Evolutionary conservation across 306 rosid genomes (phyloP).

Genomic region (Lagenaria siceraria): DNA sequence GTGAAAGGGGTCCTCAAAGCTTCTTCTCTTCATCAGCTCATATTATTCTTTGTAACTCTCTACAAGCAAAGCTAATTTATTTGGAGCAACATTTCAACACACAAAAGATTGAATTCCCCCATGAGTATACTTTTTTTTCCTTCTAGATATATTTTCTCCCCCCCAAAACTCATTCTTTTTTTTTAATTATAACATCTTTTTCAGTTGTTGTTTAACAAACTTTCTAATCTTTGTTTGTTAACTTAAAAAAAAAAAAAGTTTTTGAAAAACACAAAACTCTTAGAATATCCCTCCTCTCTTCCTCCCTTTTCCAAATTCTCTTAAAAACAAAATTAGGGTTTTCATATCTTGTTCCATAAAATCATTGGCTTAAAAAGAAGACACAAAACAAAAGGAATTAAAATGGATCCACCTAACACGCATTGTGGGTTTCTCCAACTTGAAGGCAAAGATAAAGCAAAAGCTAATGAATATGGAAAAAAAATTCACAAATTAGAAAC

Average conservation of each 20-base stretch:
- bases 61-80: conserved; percentile 70
- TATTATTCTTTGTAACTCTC: conserved; percentile 74
- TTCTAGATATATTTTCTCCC: too few relatives aligned
- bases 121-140: too few relatives aligned
- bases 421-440: conserved; percentile 1
- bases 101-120: conserved; percentile 22
- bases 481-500: not conserved
- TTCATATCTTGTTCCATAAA: not conserved
- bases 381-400: not conserved
- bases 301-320: not conserved
- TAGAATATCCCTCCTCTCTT: not conserved
- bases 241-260: not conserved
- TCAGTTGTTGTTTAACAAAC: not conserved
- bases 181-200: not conserved
- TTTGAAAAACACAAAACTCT: not conserved
- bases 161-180: not conserved
- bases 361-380: not conserved
- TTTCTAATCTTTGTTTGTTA: not conserved
- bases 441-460: not conserved
- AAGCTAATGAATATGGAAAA: not conserved
- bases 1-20: conserved; percentile 25
- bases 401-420: conserved; percentile 1
- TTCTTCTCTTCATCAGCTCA: conserved; percentile 21
- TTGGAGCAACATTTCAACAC: conserved; percentile 39
- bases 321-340: not conserved